Conservation (phyloP, 257 asterid genomes). For the Schizonepeta tenuifolia region DNA sequence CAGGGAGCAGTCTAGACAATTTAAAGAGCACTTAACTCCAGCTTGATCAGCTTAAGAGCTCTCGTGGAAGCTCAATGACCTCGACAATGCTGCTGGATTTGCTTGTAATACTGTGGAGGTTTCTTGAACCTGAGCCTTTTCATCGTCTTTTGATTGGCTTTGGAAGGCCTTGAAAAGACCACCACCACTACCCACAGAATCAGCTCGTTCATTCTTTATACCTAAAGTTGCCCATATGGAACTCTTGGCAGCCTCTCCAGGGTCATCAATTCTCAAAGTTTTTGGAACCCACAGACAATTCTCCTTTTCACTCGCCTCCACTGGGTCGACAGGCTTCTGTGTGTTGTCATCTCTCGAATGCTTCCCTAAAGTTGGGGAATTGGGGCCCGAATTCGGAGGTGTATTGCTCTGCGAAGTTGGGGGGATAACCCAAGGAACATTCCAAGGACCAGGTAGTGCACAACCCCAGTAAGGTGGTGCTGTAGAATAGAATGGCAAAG, state of each 20-base stretch:
- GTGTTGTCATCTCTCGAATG: conserved; percentile 53
- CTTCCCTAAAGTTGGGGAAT: conserved; percentile 55
- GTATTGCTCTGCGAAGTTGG: conserved; percentile 32
- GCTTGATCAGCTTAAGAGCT: conserved; percentile 39
- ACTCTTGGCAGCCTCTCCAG: conserved; percentile 76
- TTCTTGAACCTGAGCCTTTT: conserved; percentile 45
- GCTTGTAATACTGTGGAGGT: conserved; percentile 65
- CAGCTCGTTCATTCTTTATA: conserved; percentile 49
- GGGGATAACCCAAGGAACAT: conserved; percentile 47
- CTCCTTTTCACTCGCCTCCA: conserved; percentile 28
- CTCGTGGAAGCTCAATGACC: conserved; percentile 78
- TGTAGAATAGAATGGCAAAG: conserved; percentile 55
- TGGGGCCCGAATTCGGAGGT: conserved; percentile 36
- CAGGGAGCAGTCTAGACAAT: not conserved
- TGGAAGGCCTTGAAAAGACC: conserved; percentile 63
- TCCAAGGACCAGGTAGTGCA: conserved; percentile 46
- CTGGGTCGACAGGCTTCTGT: conserved; percentile 10
- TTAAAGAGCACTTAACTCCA: not conserved
- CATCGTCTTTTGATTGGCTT: conserved; percentile 44
- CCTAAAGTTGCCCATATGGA: conserved; percentile 82
- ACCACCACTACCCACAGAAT: conserved; percentile 43
- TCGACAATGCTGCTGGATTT: conserved; percentile 86
- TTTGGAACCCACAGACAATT: conserved; percentile 77
- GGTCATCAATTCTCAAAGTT: conserved; percentile 70
- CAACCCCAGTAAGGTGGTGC: conserved; percentile 57